phyloP scores from a whole-genome alignment of 257 asterid species.

The Mitragyna speciosa region DNA sequence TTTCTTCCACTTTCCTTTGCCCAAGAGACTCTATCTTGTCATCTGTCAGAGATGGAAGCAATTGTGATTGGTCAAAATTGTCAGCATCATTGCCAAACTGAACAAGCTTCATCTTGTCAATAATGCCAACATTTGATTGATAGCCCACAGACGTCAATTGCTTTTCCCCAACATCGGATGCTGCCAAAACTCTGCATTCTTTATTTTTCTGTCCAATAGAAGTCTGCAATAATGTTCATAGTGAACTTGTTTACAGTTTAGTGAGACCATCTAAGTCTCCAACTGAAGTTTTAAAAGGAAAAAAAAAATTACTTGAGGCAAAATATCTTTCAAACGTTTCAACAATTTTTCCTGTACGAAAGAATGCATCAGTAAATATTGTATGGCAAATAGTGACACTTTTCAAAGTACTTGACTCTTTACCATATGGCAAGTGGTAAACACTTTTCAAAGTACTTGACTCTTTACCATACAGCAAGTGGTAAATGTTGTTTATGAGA shows the following conservation, averaged over 20 bases:
- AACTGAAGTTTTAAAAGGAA: not conserved
- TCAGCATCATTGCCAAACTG: slow-evolving; percentile 42
- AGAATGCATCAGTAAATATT: not conserved
- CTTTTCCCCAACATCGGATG: slow-evolving; percentile 33
- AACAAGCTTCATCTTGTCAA: slow-evolving; percentile 37
- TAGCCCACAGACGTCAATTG: slow-evolving; percentile 22
- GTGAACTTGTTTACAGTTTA: slow-evolving; percentile 31
- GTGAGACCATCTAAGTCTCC: slow-evolving; percentile 5
- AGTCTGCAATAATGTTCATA: slow-evolving; percentile 53
- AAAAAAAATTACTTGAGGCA: not conserved
- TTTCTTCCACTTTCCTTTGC: slow-evolving; percentile 38
- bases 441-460: no score
- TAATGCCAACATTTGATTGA: slow-evolving; percentile 25
- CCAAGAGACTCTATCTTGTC: slow-evolving; percentile 33
- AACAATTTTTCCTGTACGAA: not conserved
- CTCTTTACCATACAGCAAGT: no score
- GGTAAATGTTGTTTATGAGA: no score
- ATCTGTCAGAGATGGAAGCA: slow-evolving; percentile 34
- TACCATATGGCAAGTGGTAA: no score
- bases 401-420: no score
- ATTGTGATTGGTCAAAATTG: slow-evolving; percentile 28
- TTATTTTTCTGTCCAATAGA: slow-evolving; percentile 44
- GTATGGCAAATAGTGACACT: no score
- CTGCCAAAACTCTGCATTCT: slow-evolving; percentile 34
- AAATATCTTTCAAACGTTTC: not conserved